Conservation (phyloP, 768 basidiomycete species). For the Pulveroboletus frians region DNA sequence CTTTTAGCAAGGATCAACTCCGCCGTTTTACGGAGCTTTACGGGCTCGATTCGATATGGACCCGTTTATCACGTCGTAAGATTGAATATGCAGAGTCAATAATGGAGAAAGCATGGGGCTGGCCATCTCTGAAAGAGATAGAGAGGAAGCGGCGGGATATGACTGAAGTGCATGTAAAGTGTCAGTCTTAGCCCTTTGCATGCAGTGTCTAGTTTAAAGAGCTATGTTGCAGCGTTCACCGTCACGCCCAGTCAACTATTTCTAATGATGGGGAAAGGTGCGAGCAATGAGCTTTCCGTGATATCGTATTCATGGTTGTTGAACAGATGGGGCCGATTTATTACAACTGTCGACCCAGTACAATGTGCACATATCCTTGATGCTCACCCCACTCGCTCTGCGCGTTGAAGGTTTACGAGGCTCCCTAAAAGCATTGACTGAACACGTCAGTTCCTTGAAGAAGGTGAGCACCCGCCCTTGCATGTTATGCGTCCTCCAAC, state of each 20-base stretch:
- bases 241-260: conserved; percentile 60
- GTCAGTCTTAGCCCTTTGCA: conserved; percentile 33
- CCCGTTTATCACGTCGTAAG: conserved; percentile 35
- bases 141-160: conserved; percentile 45
- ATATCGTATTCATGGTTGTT: conserved; percentile 8
- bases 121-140: conserved; percentile 55
- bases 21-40: conserved; percentile 49
- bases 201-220: neutral
- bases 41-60: conserved; percentile 34
- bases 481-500: neutral
- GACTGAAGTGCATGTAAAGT: conserved; percentile 42
- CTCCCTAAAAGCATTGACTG: conserved; percentile 43
- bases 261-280: conserved; percentile 69
- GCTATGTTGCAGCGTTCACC: conserved; percentile 41
- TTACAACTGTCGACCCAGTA: conserved; percentile 54
- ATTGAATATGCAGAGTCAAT: conserved; percentile 43
- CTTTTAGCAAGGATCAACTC: conserved; percentile 63
- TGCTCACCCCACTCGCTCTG: conserved; percentile 50
- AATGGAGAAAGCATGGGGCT: conserved; percentile 63
- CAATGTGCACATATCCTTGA: conserved; percentile 58
- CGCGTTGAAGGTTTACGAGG: conserved; percentile 54
- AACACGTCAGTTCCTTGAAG: conserved; percentile 45
- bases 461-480: conserved; percentile 32
- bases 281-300: neutral
- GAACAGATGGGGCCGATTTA: conserved; percentile 59